phyloP scores from a whole-genome alignment of 768 basidiomycete species.

The Neoboletus subvelutipes region DNA sequence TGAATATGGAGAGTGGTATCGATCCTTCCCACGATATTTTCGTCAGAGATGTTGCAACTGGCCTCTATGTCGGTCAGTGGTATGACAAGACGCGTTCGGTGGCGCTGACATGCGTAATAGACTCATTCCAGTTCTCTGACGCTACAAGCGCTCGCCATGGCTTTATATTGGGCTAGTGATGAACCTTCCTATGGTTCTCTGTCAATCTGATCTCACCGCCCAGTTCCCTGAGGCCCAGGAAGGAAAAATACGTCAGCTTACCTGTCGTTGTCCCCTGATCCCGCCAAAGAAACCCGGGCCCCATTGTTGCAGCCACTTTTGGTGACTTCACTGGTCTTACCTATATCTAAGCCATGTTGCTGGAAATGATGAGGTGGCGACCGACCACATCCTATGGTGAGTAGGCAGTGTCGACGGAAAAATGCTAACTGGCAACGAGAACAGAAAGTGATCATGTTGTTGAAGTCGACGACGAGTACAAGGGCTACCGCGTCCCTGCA shows the following conservation, averaged over 20 bases:
- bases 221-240: conserved; percentile 3
- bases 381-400: too few relatives aligned
- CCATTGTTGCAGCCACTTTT: neutral
- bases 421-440: neutral
- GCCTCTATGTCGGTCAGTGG: conserved; percentile 1
- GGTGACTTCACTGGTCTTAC: conserved; percentile 1
- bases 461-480: too few relatives aligned
- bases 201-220: neutral
- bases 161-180: neutral
- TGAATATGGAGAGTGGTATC: neutral
- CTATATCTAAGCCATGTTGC: too few relatives aligned
- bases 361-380: too few relatives aligned
- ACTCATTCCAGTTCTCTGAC: conserved; percentile 6
- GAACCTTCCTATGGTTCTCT: neutral
- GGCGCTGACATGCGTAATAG: neutral
- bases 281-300: neutral
- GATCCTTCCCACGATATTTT: neutral
- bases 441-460: neutral
- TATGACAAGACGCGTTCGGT: neutral
- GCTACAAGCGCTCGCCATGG: neutral
- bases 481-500: neutral
- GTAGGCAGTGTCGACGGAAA: too few relatives aligned
- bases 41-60: conserved; percentile 4
- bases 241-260: conserved; percentile 6
- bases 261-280: neutral